Evolutionary conservation across 75 land plant species (phyloP), one percentile per base, ranked within the genome.

Genomic region (Pinus tabuliformis): DNA sequence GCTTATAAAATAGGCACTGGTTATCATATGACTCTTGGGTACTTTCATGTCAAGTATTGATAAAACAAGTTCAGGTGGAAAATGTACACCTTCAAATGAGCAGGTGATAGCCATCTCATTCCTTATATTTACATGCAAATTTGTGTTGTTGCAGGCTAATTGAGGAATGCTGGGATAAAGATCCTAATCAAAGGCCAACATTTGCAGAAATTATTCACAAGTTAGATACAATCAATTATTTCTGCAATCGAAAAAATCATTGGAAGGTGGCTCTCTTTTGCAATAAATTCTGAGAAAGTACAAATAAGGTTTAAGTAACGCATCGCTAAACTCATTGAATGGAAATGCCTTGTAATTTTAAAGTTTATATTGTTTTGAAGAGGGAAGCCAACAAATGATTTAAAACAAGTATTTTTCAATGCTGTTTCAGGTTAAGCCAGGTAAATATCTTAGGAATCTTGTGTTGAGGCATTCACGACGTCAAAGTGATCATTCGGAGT

Each of bases 111-210:
- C 75, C 7, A 9, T 16, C 62, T 62, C 56, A 21, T 2, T 17
- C 37, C 60, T 54, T 16, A 73, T 73, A 6, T 73, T 56, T 28
- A 8, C 28, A 8, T 14, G 16, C 22, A 7, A 58, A 30, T 16
- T 73, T 54, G 8, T 42, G n/a, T 72, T 62, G 45, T 58, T 83
- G 58, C 81, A 95, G 98, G 83, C 83, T 95, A 80, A 92, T 95
- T 57, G 93, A 90, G 81, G 83, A 81, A 56, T 95, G 98, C 83
- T 95, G 98, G 98, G 79, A 74, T 62, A 88, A 88, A 49, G 83
- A 85, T 3, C 93, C 98, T 56, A 73, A 78, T 61, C 52, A 77
- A 13, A 82, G 98, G 74, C 98, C 98, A 75, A 77, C 89, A 57
- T 95, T 95, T 78, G 79, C 77, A 73, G 74, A 86, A 22, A 92